Conservation (phyloP, 2,329 filamentous ascomycete genomes). For the Teratosphaeria viscida region DNA sequence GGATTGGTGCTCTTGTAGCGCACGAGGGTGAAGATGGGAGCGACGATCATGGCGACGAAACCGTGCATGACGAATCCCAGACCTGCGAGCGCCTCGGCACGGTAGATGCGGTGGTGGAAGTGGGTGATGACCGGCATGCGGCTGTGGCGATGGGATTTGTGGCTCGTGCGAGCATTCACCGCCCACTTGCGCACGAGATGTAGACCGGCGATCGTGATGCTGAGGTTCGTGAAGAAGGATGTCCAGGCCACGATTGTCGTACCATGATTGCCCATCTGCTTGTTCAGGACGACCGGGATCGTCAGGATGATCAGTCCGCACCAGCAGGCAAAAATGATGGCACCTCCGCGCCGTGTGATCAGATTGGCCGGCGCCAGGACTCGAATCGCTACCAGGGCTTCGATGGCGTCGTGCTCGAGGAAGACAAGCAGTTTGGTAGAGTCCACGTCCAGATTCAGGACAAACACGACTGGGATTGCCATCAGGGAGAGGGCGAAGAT, state of each 20-base stretch:
- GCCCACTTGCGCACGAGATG: constrained; percentile 3
- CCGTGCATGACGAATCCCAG: constrained; percentile 7
- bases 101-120: constrained; percentile 3
- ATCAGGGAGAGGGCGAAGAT: constrained; percentile 8
- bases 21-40: constrained; percentile 4
- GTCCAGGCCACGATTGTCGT: constrained; percentile 8
- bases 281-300: constrained; percentile 4
- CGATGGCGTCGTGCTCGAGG: constrained; percentile 10
- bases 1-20: constrained; percentile 6
- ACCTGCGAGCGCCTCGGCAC: constrained; percentile 8
- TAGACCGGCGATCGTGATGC: constrained; percentile 5
- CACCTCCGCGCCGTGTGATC: background rate
- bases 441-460: constrained; percentile 5
- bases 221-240: constrained; percentile 7
- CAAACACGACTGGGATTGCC: constrained; percentile 6
- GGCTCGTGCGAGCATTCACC: background rate
- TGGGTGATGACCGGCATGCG: background rate
- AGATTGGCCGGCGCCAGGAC: constrained; percentile 4
- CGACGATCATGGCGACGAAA: constrained; percentile 6
- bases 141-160: background rate
- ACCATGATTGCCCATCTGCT: constrained; percentile 4
- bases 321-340: constrained; percentile 6
- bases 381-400: constrained; percentile 6
- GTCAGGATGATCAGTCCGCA: constrained; percentile 2
- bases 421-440: constrained; percentile 8